Evolutionary conservation across 1,139 yeast species (phyloP).

Genomic region (Pichia sp.): DNA sequence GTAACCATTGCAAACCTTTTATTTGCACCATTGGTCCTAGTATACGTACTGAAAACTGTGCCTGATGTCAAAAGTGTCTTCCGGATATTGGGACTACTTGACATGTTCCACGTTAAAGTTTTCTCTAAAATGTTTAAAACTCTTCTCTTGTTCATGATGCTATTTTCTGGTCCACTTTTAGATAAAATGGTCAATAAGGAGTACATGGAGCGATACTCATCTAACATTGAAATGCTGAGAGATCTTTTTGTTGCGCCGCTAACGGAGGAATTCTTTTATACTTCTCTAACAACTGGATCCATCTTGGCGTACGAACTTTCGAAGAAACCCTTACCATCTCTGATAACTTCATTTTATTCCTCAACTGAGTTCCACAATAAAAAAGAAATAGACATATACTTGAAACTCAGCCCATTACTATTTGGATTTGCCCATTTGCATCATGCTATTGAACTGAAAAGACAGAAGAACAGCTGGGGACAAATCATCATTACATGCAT

Average conservation of each 20-base stretch:
- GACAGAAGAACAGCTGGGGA: conserved; percentile 29
- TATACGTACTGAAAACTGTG: conserved; percentile 16
- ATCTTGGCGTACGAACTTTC: conserved; percentile 32
- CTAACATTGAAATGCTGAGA: conserved; percentile 30
- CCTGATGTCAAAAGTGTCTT: conserved; percentile 9
- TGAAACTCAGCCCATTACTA: conserved; percentile 52
- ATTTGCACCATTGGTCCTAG: conserved; percentile 31
- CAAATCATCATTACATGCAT: conserved; percentile 40
- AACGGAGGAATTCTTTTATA: conserved; percentile 80
- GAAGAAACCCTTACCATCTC: background rate
- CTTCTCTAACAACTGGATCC: conserved; percentile 54
- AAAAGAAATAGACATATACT: background rate
- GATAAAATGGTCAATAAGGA: conserved; percentile 47
- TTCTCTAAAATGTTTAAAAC: conserved; percentile 22
- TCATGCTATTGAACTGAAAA: conserved; percentile 59
- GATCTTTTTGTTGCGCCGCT: conserved; percentile 76
- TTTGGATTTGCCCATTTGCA: conserved; percentile 93
- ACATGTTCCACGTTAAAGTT: conserved; percentile 16
- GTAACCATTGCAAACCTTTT: conserved; percentile 29
- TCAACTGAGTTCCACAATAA: conserved; percentile 11
- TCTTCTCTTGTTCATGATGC: conserved; percentile 23
- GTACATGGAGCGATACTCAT: conserved; percentile 22
- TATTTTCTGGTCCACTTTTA: conserved; percentile 45
- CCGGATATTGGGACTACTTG: conserved; percentile 18
- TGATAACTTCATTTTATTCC: background rate